phyloP scores from a whole-genome alignment of 441 rosid species.

The Metrosideros polymorpha region DNA sequence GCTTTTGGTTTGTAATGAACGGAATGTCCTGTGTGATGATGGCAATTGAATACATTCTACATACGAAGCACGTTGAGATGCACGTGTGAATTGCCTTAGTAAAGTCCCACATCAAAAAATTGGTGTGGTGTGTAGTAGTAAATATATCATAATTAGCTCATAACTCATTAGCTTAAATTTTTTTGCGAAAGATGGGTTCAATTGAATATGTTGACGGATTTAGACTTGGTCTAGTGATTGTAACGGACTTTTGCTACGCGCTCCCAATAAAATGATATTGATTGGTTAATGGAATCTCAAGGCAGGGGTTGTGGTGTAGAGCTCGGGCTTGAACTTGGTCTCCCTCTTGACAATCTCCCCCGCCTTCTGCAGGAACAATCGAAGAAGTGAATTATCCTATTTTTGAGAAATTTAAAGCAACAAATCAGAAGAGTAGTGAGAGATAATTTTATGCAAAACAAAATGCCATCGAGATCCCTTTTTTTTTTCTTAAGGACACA shows the following conservation, averaged over 20 bases:
- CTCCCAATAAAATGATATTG: not conserved
- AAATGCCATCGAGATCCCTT: not conserved
- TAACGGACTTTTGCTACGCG: fast-evolving
- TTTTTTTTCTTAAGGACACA: no score
- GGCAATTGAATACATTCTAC: no score
- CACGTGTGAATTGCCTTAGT: not conserved
- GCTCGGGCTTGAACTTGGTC: not conserved
- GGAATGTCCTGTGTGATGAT: fast-evolving
- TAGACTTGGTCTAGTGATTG: fast-evolving
- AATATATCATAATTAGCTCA: fast-evolving
- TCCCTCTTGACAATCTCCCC: not conserved
- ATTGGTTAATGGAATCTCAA: not conserved
- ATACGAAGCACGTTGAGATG: not conserved
- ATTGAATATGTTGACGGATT: not conserved
- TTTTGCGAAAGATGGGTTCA: fast-evolving
- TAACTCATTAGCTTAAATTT: not conserved
- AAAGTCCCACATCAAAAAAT: not conserved
- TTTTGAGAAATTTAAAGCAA: no score
- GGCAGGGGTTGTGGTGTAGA: not conserved
- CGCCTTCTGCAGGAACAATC: fast-evolving
- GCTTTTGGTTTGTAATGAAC: not conserved
- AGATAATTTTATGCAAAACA: not conserved
- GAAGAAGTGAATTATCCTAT: no score
- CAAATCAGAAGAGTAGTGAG: no score
- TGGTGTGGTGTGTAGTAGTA: fast-evolving